These are phyloP conservation scores for Diaporthe citrichinensis DNA, from an alignment of 2,329 filamentous ascomycete species.

Conservation along the genomic window DNA sequence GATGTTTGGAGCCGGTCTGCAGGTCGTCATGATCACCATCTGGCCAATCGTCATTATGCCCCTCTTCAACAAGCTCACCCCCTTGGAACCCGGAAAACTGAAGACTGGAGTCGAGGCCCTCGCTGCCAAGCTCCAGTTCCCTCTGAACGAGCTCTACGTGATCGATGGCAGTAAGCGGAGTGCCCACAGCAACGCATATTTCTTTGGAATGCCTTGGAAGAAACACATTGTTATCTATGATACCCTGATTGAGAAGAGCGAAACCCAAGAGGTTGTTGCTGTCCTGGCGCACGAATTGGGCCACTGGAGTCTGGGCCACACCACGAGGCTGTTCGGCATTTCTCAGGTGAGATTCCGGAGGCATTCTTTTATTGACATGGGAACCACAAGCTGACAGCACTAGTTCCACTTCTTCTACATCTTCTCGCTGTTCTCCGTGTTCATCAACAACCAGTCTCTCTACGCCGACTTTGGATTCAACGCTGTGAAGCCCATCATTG, in stretches of 20 bases:
- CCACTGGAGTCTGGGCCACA: slow-evolving; percentile 97
- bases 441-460: slow-evolving; percentile 94
- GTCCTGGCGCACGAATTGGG: slow-evolving; percentile 96
- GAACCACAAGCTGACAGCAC: slow-evolving; percentile 49
- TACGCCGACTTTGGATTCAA: slow-evolving; percentile 94
- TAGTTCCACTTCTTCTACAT: slow-evolving; percentile 96
- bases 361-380: not conserved
- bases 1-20: slow-evolving; percentile 90
- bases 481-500: slow-evolving; percentile 88
- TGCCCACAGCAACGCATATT: slow-evolving; percentile 93
- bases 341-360: slow-evolving; percentile 73
- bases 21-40: slow-evolving; percentile 95
- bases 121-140: slow-evolving; percentile 88
- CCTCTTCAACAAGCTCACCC: slow-evolving; percentile 98
- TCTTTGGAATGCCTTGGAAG: slow-evolving; percentile 98
- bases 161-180: slow-evolving; percentile 93
- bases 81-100: slow-evolving; percentile 86
- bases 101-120: slow-evolving; percentile 91
- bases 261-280: slow-evolving; percentile 91
- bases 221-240: slow-evolving; percentile 99
- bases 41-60: slow-evolving; percentile 96
- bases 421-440: slow-evolving; percentile 95
- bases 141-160: slow-evolving; percentile 91
- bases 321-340: slow-evolving; percentile 90
- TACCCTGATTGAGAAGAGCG: slow-evolving; percentile 95